Percentiles rank a stretch among this genome's conserved stretches.
These are phyloP conservation scores for Evansstolkia leycettana DNA, from an alignment of 495 filamentous ascomycete species.

Conservation along the genomic window DNA sequence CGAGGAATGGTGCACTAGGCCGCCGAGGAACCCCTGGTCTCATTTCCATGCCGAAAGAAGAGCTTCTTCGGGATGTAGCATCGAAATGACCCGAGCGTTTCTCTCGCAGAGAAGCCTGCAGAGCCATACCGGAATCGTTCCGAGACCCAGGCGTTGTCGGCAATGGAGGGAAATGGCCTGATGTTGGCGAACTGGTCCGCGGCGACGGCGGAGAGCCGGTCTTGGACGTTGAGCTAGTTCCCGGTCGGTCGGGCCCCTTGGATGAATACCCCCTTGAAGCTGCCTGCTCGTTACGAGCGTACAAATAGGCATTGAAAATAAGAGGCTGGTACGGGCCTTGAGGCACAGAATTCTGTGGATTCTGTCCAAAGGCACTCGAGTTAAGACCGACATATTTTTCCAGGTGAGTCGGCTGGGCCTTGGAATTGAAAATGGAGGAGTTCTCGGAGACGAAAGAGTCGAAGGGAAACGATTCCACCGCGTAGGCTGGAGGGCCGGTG, in stretches of 20 bases:
- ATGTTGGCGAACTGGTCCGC: conserved; percentile 60
- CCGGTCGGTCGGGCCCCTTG: conserved; percentile 57
- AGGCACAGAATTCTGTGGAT: conserved; percentile 43
- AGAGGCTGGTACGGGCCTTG: conserved; percentile 34
- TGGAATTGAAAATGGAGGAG: conserved; percentile 59
- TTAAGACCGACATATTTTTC: conserved; percentile 79
- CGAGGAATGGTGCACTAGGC: conserved; percentile 74
- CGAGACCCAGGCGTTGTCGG: conserved; percentile 62
- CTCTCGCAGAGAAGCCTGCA: conserved; percentile 74
- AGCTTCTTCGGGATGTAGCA: conserved; percentile 69
- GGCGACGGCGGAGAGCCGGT: conserved; percentile 71
- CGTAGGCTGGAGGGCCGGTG: conserved; percentile 83
- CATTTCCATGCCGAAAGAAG: conserved; percentile 74
- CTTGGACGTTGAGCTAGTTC: conserved; percentile 66
- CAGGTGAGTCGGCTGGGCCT: conserved; percentile 55
- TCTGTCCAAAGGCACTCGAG: conserved; percentile 69
- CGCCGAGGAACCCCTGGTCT: conserved; percentile 51
- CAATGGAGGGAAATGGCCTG: conserved; percentile 62
- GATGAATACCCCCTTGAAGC: conserved; percentile 31
- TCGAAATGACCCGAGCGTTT: conserved; percentile 96
- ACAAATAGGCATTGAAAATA: conserved; percentile 85
- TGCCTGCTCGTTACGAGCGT: conserved; percentile 53
- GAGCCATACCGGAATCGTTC: conserved; percentile 77
- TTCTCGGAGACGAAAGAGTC: conserved; percentile 85
- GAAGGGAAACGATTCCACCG: conserved; percentile 80